Evolutionary conservation across 177 flowering plant genomes (phyloP), one percentile per base, ranked within the genome.

Genomic region (Vitis hybrid): DNA sequence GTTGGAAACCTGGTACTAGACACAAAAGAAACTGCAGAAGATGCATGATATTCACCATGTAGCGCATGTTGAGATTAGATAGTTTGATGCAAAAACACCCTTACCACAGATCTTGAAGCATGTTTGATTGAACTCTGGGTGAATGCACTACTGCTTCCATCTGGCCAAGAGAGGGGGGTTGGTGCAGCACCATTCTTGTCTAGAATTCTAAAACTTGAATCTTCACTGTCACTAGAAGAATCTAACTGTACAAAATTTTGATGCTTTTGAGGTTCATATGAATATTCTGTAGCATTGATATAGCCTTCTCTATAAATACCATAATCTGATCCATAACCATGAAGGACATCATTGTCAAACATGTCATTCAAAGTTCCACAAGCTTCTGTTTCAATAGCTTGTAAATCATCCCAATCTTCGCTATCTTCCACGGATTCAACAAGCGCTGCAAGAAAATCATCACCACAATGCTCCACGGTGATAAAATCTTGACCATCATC

Each of bases 391-490:
- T 95, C 99, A 72, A 88, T 70, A 19, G 82, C 91, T 69, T 91
- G 91, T 60, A 90, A 76, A 83, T 93, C 99, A 80, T 90, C 99
- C 98, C 98, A 95, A 32, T 95, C 99, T 80, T 95, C 99, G 70
- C 54, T 80, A 61, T 80, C 89, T 70, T 81, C 82, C 87, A 90
- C 77, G 7, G 85, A 82, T 46, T 93, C 97, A 50, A 92, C 97
- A 66, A 95, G 69, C 15, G 84, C 75, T 0, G 92, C 91, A 59
- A 95, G 81, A 81, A 87, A 95, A 79, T 93, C 99, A 86, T 95
- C 98, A 4, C 99, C 97, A 59, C 97, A 95, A 65, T 83, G 85
- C 87, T 93, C 99, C 78, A 95, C 97, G 30, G 89, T 83, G 71
- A 95, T 77, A 73, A 95, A 95, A 71, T 90, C 94, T 70, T 56